These are phyloP conservation scores for Lasiosphaeris hirsuta DNA, from an alignment of 495 filamentous ascomycete species.

Conservation along the genomic window DNA sequence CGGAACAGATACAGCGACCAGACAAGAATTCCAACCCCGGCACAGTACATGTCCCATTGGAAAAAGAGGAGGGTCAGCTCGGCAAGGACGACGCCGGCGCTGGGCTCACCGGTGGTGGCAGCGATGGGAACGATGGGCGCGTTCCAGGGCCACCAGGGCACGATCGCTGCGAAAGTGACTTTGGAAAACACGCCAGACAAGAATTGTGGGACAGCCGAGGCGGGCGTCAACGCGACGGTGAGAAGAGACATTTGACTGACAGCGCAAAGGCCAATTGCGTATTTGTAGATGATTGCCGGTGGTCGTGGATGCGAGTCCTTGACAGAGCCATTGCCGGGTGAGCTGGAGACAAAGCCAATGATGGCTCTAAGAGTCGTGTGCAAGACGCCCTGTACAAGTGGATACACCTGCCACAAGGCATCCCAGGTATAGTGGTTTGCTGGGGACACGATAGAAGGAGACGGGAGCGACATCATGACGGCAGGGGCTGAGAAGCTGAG, in stretches of 20 bases:
- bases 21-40: slow-evolving; percentile 46
- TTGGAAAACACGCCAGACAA: slow-evolving; percentile 33
- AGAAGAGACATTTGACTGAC: slow-evolving; percentile 41
- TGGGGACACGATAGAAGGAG: slow-evolving; percentile 40
- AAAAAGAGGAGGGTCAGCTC: slow-evolving; percentile 52
- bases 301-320: slow-evolving; percentile 17
- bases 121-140: slow-evolving; percentile 11
- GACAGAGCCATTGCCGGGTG: slow-evolving; percentile 18
- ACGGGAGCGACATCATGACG: slow-evolving; percentile 50
- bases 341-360: slow-evolving; percentile 6
- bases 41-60: slow-evolving; percentile 58
- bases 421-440: slow-evolving; percentile 56
- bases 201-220: slow-evolving; percentile 34
- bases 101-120: slow-evolving; percentile 23
- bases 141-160: slow-evolving; percentile 24
- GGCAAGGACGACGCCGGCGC: slow-evolving; percentile 41
- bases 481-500: slow-evolving; percentile 52
- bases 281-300: slow-evolving; percentile 46
- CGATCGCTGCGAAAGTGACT: slow-evolving; percentile 38
- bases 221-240: slow-evolving; percentile 44
- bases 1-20: slow-evolving; percentile 54
- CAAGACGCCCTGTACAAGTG: slow-evolving; percentile 43
- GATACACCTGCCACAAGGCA: slow-evolving; percentile 60
- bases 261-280: slow-evolving; percentile 47
- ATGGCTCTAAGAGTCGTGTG: slow-evolving; percentile 31